These are phyloP conservation scores for Parasitella parasitica DNA, from an alignment of 371 early-diverging fungal species.

Conservation along the genomic window DNA sequence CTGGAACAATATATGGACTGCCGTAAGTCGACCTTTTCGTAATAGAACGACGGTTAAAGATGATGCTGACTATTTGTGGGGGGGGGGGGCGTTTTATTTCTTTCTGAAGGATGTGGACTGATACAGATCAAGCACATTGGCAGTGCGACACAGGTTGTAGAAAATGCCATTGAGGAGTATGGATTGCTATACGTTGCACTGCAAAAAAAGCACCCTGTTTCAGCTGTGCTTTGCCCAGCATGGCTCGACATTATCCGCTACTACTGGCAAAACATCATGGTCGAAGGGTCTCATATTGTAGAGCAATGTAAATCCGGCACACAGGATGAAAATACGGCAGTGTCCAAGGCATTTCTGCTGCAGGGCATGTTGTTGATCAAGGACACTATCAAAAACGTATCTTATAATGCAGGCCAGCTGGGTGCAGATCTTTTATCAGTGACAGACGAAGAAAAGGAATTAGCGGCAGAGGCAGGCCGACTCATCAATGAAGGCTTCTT, in stretches of 20 bases:
- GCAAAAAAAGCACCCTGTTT: slow-evolving; percentile 69
- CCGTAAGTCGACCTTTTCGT: slow-evolving; percentile 47
- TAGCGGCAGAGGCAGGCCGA: slow-evolving; percentile 51
- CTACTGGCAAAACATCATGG: slow-evolving; percentile 67
- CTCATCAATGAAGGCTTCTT: slow-evolving; percentile 68
- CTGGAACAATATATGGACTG: slow-evolving; percentile 60
- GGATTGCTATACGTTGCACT: slow-evolving; percentile 83
- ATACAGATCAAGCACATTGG: slow-evolving; percentile 10
- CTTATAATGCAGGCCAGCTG: slow-evolving; percentile 36
- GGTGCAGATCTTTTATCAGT: slow-evolving; percentile 33
- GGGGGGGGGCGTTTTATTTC: no score
- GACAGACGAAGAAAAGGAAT: slow-evolving; percentile 53
- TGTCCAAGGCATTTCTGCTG: slow-evolving; percentile 56
- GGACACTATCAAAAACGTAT: slow-evolving; percentile 66
- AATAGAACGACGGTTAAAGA: no score
- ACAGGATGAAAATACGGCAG: not conserved
- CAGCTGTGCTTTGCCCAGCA: slow-evolving; percentile 67
- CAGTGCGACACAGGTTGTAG: slow-evolving; percentile 24
- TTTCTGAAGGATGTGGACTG: not conserved
- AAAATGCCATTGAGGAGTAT: slow-evolving; percentile 63
- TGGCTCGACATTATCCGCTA: slow-evolving; percentile 68
- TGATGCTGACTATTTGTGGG: not conserved
- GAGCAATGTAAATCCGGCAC: slow-evolving; percentile 22
- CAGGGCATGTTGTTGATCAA: slow-evolving; percentile 73
- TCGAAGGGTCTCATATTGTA: slow-evolving; percentile 24